Percentiles rank a stretch among this genome's conserved stretches.
phyloP scores from a whole-genome alignment of 2,329 filamentous ascomycete genomes.

The Aspergillus candidus region DNA sequence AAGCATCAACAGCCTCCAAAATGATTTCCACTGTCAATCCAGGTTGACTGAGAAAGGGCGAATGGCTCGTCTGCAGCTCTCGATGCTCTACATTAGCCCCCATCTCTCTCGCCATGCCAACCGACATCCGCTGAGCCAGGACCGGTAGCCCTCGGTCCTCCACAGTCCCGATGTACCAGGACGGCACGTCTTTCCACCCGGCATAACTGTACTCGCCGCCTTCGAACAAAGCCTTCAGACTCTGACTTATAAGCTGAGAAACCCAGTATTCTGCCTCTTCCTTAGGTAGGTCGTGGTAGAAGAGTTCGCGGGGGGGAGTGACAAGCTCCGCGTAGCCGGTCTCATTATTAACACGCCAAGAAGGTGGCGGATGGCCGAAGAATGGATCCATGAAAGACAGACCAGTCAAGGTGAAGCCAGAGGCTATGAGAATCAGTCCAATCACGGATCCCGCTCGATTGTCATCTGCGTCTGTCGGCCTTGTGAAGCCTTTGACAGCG shows the following conservation, averaged over 20 bases:
- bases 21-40: conserved; percentile 37
- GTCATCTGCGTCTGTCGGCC: conserved; percentile 10
- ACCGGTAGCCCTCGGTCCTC: conserved; percentile 41
- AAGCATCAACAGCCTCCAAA: conserved; percentile 30
- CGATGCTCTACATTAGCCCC: conserved; percentile 33
- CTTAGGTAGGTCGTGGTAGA: conserved; percentile 47
- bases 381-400: conserved; percentile 39
- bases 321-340: conserved; percentile 41
- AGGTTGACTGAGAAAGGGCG: conserved; percentile 45
- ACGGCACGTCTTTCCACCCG: conserved; percentile 45
- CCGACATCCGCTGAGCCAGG: conserved; percentile 33
- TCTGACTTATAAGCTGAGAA: conserved; percentile 37
- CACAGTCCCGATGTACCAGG: conserved; percentile 43
- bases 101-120: conserved; percentile 36
- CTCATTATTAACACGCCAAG: conserved; percentile 35
- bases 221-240: conserved; percentile 41
- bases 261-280: conserved; percentile 43
- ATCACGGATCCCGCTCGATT: conserved; percentile 34
- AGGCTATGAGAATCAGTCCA: conserved; percentile 42
- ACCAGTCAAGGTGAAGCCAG: conserved; percentile 39
- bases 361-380: conserved; percentile 39
- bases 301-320: conserved; percentile 34
- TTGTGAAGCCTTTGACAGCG: conserved; percentile 41
- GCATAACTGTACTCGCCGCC: conserved; percentile 42
- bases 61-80: conserved; percentile 45